These are phyloP conservation scores for Cordia subcordata DNA, from an alignment of 257 asterid species.

Conservation along the genomic window DNA sequence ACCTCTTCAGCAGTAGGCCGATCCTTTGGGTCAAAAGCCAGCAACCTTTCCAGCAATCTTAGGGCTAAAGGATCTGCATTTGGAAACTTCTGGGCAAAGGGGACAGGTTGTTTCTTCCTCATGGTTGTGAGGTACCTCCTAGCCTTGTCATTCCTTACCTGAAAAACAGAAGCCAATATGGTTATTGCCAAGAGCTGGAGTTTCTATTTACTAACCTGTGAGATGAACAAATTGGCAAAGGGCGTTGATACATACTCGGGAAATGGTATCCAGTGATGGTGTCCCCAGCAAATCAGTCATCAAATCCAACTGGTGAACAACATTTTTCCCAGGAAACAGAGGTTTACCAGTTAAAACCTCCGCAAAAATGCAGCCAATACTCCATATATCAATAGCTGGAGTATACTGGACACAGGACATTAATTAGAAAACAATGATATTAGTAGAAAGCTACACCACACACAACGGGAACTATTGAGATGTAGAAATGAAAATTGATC, in stretches of 20 bases:
- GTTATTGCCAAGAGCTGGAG: not conserved
- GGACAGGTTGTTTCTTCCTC: constrained; percentile 73
- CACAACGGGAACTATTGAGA: too few species aligned
- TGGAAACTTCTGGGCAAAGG: constrained; percentile 69
- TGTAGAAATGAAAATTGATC: too few species aligned
- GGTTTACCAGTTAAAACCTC: constrained; percentile 89
- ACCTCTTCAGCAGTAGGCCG: constrained; percentile 92
- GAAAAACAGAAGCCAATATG: constrained; percentile 14
- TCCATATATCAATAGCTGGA: constrained; percentile 93
- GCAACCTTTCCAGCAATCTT: constrained; percentile 61
- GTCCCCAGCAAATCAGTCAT: constrained; percentile 92
- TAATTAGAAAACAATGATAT: not conserved
- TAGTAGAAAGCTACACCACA: too few species aligned
- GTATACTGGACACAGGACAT: constrained; percentile 58
- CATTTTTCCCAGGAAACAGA: constrained; percentile 84
- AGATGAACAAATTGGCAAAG: not conserved
- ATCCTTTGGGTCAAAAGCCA: constrained; percentile 88
- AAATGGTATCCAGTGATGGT: constrained; percentile 74
- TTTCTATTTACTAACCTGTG: not conserved
- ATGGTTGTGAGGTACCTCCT: constrained; percentile 73
- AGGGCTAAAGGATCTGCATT: constrained; percentile 77
- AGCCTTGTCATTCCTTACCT: constrained; percentile 92
- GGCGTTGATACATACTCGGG: constrained; percentile 45
- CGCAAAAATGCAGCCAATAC: constrained; percentile 92
- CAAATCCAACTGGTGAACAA: constrained; percentile 87